These are phyloP conservation scores for Ustilago shanxiensis DNA, from an alignment of 1,284 basidiomycete species.

Conservation along the genomic window DNA sequence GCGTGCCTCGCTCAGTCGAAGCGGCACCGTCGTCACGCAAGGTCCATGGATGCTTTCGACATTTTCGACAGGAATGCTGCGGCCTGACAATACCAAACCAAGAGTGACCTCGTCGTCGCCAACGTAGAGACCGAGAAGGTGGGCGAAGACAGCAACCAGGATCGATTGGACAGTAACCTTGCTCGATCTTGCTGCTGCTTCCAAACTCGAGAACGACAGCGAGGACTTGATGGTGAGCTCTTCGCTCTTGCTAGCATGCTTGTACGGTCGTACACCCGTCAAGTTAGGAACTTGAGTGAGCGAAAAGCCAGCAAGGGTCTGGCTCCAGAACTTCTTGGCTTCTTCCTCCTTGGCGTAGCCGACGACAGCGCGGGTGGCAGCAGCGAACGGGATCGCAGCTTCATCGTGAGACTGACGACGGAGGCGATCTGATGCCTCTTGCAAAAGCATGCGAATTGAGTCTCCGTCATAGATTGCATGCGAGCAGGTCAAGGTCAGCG, in stretches of 20 bases:
- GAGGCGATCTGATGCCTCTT: slow-evolving; percentile 36
- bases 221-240: slow-evolving; percentile 29
- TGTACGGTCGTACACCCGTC: slow-evolving; percentile 49
- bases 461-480: slow-evolving; percentile 67
- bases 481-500: slow-evolving; percentile 43
- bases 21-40: slow-evolving; percentile 63
- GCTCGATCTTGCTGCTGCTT: slow-evolving; percentile 28
- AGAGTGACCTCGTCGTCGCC: slow-evolving; percentile 58
- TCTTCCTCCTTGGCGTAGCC: slow-evolving; percentile 19
- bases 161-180: slow-evolving; percentile 58
- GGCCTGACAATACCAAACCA: slow-evolving; percentile 63
- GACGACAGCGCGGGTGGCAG: slow-evolving; percentile 28
- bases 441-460: slow-evolving; percentile 51
- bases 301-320: slow-evolving; percentile 43
- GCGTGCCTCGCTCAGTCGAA: slow-evolving; percentile 35
- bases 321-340: slow-evolving; percentile 49
- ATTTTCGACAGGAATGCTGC: slow-evolving; percentile 39
- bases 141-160: slow-evolving; percentile 48
- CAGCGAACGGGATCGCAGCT: slow-evolving; percentile 25
- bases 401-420: not conserved
- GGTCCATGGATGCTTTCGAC: slow-evolving; percentile 62
- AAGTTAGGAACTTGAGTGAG: slow-evolving; percentile 55
- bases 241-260: slow-evolving; percentile 10
- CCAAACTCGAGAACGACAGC: slow-evolving; percentile 13
- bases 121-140: slow-evolving; percentile 52